Evolutionary conservation across 768 basidiomycete genomes (phyloP), one percentile per base, ranked within the genome.

Genomic region (Cystobasidium ongulense): DNA sequence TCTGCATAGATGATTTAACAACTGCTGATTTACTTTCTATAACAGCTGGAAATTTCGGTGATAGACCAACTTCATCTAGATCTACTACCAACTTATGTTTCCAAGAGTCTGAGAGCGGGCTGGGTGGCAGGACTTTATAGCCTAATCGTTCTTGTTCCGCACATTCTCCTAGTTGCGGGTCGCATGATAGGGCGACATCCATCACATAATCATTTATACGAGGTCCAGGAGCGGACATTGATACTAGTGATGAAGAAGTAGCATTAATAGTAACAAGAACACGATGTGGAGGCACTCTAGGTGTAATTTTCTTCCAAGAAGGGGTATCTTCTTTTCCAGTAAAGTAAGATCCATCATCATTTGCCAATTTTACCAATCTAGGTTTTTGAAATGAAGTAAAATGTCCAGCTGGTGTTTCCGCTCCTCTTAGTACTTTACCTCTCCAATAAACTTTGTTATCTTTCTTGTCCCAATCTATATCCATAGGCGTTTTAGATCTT

Each of bases 1-100:
- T 46, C 71, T 79, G 79, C 2, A 79, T 72, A 18, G 62, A 74
- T 33, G 76, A 63, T 76, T 79, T 79, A 59, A 79, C 38, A 27
- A 79, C 79, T 17, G 79, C 79, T 31, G 91, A 92, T 80, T 95
- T 91, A 65, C 90, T 91, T 57, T 88, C 89, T 78, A 92, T 82
- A 79, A 91, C 87, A 0, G 88, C 85, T 84, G 91, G 87, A 81
- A 96, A 93, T n/a, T 91, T 85, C 2, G 89, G 95, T 41, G 90
- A 92, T 80, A 97, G 96, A 21, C 91, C 89, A 89, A 93, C 93
- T 31, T 94, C 94, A 79, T 97, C 94, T 73, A 98, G 81, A 81
- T 97, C 95, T 74, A 93, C 81, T 39, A 96, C 85, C 78, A 92
- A 91, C 83, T 96, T 96, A 83, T 93, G 91, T 72, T 88, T 84